Evolutionary conservation across 768 basidiomycete species (phyloP).

Genomic region (Russula sp.): DNA sequence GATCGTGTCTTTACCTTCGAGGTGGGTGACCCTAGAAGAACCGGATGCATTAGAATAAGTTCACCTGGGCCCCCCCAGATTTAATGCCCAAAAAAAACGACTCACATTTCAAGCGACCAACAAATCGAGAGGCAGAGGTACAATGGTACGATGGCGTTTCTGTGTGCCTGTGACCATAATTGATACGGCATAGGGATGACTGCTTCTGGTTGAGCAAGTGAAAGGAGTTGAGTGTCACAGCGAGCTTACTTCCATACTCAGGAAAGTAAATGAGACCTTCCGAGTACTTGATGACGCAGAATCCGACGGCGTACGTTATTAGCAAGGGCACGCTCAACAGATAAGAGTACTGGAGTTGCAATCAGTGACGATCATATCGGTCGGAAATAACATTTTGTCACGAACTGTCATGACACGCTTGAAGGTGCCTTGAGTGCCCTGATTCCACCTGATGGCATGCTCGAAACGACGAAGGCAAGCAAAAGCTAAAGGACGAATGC

Average conservation of each 20-base stretch:
- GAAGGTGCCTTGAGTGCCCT: constrained; percentile 62
- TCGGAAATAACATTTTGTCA: not conserved
- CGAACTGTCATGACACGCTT: constrained; percentile 81
- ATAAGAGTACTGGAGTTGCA: constrained; percentile 56
- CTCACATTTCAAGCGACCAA: constrained; percentile 75
- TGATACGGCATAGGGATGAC: constrained; percentile 61
- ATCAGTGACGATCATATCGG: not conserved
- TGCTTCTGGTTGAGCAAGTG: constrained; percentile 25
- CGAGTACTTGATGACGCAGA: constrained; percentile 63
- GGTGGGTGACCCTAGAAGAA: constrained; percentile 57
- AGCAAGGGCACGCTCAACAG: constrained; percentile 55
- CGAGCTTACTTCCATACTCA: constrained; percentile 36
- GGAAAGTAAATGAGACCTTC: constrained; percentile 52
- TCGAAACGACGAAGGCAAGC: not conserved
- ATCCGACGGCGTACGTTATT: constrained; percentile 53
- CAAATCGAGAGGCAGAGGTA: constrained; percentile 53
- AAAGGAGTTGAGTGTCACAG: no score
- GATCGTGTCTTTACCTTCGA: constrained; percentile 51
- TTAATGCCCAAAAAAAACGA: not conserved
- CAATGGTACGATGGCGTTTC: constrained; percentile 54
- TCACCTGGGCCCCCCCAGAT: not conserved
- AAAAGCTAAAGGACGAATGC: constrained; percentile 14
- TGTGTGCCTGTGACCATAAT: constrained; percentile 45
- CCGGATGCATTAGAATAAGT: not conserved
- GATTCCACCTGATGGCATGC: constrained; percentile 49